Percentiles rank a stretch among this genome's conserved stretches.
Conservation (phyloP, 805 yeast species). For the Starmerella vaccinii region DNA sequence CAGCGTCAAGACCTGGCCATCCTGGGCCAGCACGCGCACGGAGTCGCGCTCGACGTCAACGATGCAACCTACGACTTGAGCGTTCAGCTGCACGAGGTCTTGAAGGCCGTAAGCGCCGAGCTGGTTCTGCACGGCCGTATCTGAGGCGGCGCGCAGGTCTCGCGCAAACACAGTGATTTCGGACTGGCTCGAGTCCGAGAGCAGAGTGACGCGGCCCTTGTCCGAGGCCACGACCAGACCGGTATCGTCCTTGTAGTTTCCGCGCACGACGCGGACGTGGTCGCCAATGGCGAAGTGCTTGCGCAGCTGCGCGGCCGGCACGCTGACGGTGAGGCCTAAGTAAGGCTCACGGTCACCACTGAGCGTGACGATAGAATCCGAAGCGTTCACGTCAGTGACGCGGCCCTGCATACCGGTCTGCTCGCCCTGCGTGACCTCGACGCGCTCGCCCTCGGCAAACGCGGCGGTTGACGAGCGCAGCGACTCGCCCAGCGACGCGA, state of each 20-base stretch:
- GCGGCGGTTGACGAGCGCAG: constrained; percentile 51
- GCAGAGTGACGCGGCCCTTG: constrained; percentile 70
- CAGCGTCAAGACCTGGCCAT: constrained; percentile 62
- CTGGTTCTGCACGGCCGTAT: constrained; percentile 62
- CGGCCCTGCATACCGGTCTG: constrained; percentile 80
- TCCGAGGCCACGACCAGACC: constrained; percentile 80
- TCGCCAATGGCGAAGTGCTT: constrained; percentile 86
- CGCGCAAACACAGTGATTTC: constrained; percentile 91
- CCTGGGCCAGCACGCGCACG: constrained; percentile 68
- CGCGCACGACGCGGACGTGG: constrained; percentile 84
- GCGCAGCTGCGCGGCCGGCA: constrained; percentile 71
- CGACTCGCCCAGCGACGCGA: constrained; percentile 77
- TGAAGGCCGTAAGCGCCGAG: constrained; percentile 74
- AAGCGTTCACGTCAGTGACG: constrained; percentile 13
- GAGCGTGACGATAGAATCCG: constrained; percentile 48
- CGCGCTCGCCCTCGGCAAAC: constrained; percentile 90
- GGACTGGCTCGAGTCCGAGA: constrained; percentile 77
- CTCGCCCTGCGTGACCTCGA: constrained; percentile 86
- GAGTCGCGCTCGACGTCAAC: constrained; percentile 82
- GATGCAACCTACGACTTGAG: constrained; percentile 78
- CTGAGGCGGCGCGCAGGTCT: constrained; percentile 83
- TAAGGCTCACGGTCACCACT: constrained; percentile 40
- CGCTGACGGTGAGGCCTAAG: constrained; percentile 55
- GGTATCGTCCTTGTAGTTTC: constrained; percentile 85
- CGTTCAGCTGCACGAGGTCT: constrained; percentile 79